Base-by-base conservation (phyloP, 2,329 filamentous ascomycete species). In the Celoporthe dispersa region DNA sequence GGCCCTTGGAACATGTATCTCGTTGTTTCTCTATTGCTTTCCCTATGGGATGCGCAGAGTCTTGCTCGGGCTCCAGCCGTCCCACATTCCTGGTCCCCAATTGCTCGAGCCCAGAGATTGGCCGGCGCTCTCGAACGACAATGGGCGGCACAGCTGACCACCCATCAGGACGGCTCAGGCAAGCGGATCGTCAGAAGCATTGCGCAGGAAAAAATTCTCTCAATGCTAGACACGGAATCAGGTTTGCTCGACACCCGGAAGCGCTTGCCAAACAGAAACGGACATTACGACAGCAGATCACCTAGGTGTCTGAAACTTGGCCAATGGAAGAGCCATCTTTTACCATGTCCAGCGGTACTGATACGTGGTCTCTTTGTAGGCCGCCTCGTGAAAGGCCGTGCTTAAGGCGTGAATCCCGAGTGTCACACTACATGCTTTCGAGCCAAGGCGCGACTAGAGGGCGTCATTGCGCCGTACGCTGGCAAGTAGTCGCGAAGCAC, bases 241-340 rank as follows among this genome's bases (percentile, higher is more conserved):
- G 19, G 4, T 33, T 39, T 19, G 7, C 33, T 28, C 12, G 37
- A 28, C 28, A 33, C 11, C 31, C 55, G 66, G 31, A 61, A 44
- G 39, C 16, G 55, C 55, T 61, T 37, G 59, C 39, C 55, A 22
- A 48, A 31, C 39, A 37, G 22, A 62, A 31, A 37, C 28, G 16
- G 55, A 19, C 14, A 39, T 67, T 35, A 25, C 65, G 28, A 48
- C 66, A 61, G 57, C 41, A 67, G 31, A 67, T 53, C 66, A 64
- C 14, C 55, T 31, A 35, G 35, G 37, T 51, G 14, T 44, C 41
- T 62, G 48, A 64, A 55, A 64, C 61, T 44, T 66, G 57, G 31
- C 51, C 55, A 53, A 51, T 63, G 28, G 53, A 53, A n/a, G 39
- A 35, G 25, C 12, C 16, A n/a, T 63, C 25, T 19, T 1, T 14